Evolutionary conservation across 805 yeast genomes (phyloP).

Genomic region (Kuraishia molischiana): DNA sequence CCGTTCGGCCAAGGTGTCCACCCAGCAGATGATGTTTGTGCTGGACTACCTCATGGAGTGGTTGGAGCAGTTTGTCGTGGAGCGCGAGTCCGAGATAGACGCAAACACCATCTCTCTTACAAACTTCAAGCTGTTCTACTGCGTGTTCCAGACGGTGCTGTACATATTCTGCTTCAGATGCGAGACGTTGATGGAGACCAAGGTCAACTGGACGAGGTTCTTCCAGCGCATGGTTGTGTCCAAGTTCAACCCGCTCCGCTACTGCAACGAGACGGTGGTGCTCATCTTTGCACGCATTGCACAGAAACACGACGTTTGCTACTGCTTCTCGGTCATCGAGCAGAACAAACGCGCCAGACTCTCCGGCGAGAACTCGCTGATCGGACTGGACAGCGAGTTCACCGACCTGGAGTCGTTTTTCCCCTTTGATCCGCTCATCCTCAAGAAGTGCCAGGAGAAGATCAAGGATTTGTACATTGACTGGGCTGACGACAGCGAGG

Average conservation of each 20-base stretch:
- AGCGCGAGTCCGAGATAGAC: slow-evolving; percentile 76
- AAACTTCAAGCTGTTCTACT: slow-evolving; percentile 79
- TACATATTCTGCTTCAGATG: slow-evolving; percentile 91
- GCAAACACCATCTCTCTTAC: slow-evolving; percentile 72
- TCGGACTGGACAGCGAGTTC: slow-evolving; percentile 49
- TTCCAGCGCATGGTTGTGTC: slow-evolving; percentile 81
- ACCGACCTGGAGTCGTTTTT: slow-evolving; percentile 89
- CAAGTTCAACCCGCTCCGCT: slow-evolving; percentile 87
- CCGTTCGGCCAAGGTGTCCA: slow-evolving; percentile 65
- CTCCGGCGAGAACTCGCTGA: slow-evolving; percentile 21
- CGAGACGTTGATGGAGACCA: slow-evolving; percentile 61
- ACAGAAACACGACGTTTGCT: slow-evolving; percentile 80
- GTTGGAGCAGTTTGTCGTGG: slow-evolving; percentile 72
- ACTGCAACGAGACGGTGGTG: slow-evolving; percentile 89
- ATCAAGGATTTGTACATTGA: slow-evolving; percentile 58
- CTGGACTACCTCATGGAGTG: slow-evolving; percentile 76
- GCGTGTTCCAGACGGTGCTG: slow-evolving; percentile 81
- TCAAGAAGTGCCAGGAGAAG: slow-evolving; percentile 48
- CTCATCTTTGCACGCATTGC: slow-evolving; percentile 89
- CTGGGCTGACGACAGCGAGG: slow-evolving; percentile 43
- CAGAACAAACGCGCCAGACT: slow-evolving; percentile 71
- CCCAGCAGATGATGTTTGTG: slow-evolving; percentile 70
- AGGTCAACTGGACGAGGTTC: slow-evolving; percentile 70
- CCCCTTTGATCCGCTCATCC: slow-evolving; percentile 88
- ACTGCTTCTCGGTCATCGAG: slow-evolving; percentile 89